These are phyloP conservation scores for Acacia confusa DNA, from an alignment of 306 rosid species.

Conservation along the genomic window DNA sequence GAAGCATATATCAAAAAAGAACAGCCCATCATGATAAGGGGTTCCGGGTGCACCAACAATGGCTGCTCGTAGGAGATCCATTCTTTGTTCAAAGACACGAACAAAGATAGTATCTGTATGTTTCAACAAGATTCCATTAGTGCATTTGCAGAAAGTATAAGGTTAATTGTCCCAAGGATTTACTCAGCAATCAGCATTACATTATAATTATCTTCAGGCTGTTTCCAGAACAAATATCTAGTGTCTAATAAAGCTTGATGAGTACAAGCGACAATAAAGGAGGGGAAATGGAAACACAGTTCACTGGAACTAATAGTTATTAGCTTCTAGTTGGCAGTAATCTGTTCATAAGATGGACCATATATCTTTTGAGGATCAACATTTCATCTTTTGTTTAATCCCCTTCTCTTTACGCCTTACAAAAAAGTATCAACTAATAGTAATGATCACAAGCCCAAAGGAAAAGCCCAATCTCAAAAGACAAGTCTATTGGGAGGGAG, in stretches of 20 bases:
- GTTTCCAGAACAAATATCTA: neutral
- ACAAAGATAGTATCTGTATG: constrained; percentile 75
- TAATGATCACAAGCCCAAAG: too few species aligned
- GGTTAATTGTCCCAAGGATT: constrained; percentile 13
- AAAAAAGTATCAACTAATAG: neutral
- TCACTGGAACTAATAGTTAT: neutral
- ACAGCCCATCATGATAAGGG: constrained; percentile 91
- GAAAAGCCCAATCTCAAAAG: too few species aligned
- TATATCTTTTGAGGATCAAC: neutral
- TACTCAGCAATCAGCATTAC: neutral
- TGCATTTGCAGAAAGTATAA: constrained; percentile 4
- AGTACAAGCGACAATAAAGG: neutral
- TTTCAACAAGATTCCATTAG: constrained; percentile 10
- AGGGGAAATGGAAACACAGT: neutral
- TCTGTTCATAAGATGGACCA: neutral
- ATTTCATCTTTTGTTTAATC: neutral
- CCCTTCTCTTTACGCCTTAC: neutral
- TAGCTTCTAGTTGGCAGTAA: neutral
- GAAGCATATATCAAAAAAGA: constrained; percentile 81
- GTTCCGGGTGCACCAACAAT: constrained; percentile 94
- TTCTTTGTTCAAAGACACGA: constrained; percentile 82
- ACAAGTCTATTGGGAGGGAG: too few species aligned
- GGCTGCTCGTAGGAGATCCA: constrained; percentile 86
- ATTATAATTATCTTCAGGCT: neutral
- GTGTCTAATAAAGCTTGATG: neutral